These are phyloP conservation scores for Saccharomycopsis sp. DNA, from an alignment of 805 yeast species.

Conservation along the genomic window DNA sequence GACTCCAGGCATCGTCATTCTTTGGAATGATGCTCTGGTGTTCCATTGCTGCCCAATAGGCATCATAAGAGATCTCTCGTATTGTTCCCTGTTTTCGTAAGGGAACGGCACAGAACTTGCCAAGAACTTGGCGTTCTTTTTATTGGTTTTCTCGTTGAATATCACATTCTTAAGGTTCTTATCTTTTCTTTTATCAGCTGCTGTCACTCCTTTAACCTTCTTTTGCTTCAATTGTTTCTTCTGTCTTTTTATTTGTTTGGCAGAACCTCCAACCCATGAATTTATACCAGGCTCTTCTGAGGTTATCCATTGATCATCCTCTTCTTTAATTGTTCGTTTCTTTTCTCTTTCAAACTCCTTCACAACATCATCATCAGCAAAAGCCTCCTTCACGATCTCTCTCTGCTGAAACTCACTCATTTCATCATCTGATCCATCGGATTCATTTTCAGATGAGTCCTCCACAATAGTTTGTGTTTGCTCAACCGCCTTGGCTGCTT, in stretches of 20 bases:
- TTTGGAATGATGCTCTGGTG: constrained; percentile 78
- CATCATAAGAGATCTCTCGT: constrained; percentile 87
- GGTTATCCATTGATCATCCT: constrained; percentile 84
- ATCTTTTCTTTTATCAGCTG: constrained; percentile 69
- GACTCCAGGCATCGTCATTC: constrained; percentile 81
- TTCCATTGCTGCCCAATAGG: constrained; percentile 99
- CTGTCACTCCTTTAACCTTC: constrained; percentile 70
- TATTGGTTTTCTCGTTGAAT: constrained; percentile 79
- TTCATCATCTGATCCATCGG: constrained; percentile 39
- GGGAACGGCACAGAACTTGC: constrained; percentile 93
- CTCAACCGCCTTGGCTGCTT: constrained; percentile 36
- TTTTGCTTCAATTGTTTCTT: constrained; percentile 58
- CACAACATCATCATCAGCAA: constrained; percentile 95
- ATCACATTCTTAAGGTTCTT: constrained; percentile 73
- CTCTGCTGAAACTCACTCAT: constrained; percentile 64
- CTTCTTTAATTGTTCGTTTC: constrained; percentile 55
- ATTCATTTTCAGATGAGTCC: constrained; percentile 35
- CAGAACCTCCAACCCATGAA: constrained; percentile 80
- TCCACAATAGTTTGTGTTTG: constrained; percentile 24
- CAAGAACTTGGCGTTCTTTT: constrained; percentile 79
- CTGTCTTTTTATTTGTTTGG: constrained; percentile 30
- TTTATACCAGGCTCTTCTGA: constrained; percentile 97
- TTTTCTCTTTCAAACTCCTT: constrained; percentile 73
- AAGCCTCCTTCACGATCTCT: constrained; percentile 81
- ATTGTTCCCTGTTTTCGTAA: constrained; percentile 87